Base-by-base conservation (phyloP, 2,329 filamentous ascomycete genomes). In the Alternaria sp. region DNA sequence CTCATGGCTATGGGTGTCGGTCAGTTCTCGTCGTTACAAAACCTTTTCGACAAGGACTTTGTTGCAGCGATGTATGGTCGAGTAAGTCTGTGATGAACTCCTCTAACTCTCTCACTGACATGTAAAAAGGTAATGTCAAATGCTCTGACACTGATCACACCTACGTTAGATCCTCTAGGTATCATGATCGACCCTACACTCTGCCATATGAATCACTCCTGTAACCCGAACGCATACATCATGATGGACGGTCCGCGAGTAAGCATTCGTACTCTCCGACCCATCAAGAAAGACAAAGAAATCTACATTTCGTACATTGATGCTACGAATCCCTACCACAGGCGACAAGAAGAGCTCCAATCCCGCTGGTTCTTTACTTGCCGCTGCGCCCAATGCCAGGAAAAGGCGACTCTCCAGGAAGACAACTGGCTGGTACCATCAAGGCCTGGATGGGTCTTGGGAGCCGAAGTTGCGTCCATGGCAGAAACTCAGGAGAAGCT, bases 221-320 rank as follows among this genome's bases (percentile, higher is more conserved):
- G 89, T 71, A 81, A 85, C 23, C 86, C 87, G 4, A 90, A 90
- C 67, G 83, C 85, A 3, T 83, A 83, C 28, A 82, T 88, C 17
- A 81, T 86, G 12, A 88, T 89, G 77, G 86, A 89, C 61, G 83
- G 86, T 19, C 78, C 83, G 4, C 73, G 79, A 30, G 75, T 88
- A 10, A 80, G 80, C 13, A 71, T 89, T 30, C 85, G 86, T 32
- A 83, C 87, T 0, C 76, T 89, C 2, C 79, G 77, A 12, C 80
- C 83, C 0, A 88, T 90, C 63, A 74, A 79, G 17, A 81, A 83
- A 61, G 84, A 83, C 63, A 84, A 88, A 28, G 87, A 91, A 72
- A 81, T 90, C 28, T 86, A 83, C 68, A 86, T 90, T 62, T 86
- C 87, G 4, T 91, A 91, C 71, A 81, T 89, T 64, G 88, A 90